Conservation (phyloP, 306 rosid species). For the Gynostemma pentaphyllum region DNA sequence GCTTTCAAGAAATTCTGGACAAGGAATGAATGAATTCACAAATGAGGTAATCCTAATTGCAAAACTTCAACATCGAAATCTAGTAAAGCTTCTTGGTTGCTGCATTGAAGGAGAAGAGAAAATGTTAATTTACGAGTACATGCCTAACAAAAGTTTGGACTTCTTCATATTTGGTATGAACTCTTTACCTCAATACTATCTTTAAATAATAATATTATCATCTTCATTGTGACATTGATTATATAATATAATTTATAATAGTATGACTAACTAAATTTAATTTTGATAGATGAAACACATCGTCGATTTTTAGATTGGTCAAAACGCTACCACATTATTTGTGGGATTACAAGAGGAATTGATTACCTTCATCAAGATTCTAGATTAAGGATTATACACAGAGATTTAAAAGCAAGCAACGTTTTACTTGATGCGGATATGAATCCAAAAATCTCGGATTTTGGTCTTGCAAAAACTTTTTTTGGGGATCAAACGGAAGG, state of each 20-base stretch:
- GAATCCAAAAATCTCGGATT: constrained; percentile 51
- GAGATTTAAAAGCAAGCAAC: too few relatives aligned
- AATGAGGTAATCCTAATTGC: constrained; percentile 48
- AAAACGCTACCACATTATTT: constrained; percentile 27
- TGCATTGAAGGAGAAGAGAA: constrained; percentile 42
- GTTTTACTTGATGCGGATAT: constrained; percentile 15
- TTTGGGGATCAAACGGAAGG: constrained; percentile 26
- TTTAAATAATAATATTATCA: too few relatives aligned
- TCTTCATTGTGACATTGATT: not conserved
- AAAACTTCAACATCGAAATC: constrained; percentile 62
- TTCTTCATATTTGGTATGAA: constrained; percentile 43
- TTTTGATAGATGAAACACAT: constrained; percentile 19
- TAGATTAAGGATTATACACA: too few relatives aligned
- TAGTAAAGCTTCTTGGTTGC: constrained; percentile 51
- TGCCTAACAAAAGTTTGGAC: constrained; percentile 48
- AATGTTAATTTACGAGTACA: constrained; percentile 16
- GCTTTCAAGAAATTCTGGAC: constrained; percentile 37
- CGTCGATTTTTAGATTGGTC: constrained; percentile 16
- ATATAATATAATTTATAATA: not conserved
- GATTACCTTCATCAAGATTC: constrained; percentile 43
- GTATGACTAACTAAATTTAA: not conserved
- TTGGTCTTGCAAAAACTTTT: constrained; percentile 31
- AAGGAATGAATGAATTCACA: constrained; percentile 46
- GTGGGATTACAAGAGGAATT: constrained; percentile 33
- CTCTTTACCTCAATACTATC: too few relatives aligned